Percentiles rank a stretch among this genome's conserved stretches.
phyloP scores from a whole-genome alignment of 371 early-diverging fungal species.

The Nematocida major region DNA sequence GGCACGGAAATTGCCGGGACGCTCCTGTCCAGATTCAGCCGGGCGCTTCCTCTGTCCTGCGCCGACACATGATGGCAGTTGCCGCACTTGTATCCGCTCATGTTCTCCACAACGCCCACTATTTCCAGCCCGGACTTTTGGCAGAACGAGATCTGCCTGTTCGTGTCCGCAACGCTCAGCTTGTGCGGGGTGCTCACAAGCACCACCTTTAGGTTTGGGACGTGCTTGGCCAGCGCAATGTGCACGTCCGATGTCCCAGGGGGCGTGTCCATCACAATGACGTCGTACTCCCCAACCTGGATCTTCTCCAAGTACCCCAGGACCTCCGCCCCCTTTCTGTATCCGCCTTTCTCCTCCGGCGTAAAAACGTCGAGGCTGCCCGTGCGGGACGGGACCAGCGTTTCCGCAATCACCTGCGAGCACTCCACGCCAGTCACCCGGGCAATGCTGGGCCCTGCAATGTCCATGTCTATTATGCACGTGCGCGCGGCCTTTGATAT shows the following conservation, averaged over 20 bases:
- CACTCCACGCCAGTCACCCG: slow-evolving; percentile 54
- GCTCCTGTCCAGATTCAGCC: background rate
- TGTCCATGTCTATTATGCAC: slow-evolving; percentile 62
- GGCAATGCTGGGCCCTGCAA: slow-evolving; percentile 63
- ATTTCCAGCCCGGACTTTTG: slow-evolving; percentile 57
- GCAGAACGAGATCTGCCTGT: slow-evolving; percentile 62
- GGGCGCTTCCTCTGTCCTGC: slow-evolving; percentile 32
- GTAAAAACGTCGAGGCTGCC: slow-evolving; percentile 18
- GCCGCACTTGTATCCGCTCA: slow-evolving; percentile 57
- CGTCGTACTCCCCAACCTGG: slow-evolving; percentile 40
- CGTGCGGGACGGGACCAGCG: slow-evolving; percentile 1
- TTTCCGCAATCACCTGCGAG: slow-evolving; percentile 20
- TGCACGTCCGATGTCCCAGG: slow-evolving; percentile 65
- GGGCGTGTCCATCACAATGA: slow-evolving; percentile 64
- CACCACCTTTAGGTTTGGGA: slow-evolving; percentile 40
- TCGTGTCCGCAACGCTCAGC: slow-evolving; percentile 59
- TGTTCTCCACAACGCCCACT: slow-evolving; percentile 64
- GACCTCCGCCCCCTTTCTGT: slow-evolving; percentile 29
- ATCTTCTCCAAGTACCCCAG: slow-evolving; percentile 42
- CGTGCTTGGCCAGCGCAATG: slow-evolving; percentile 56
- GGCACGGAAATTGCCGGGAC: background rate
- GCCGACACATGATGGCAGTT: slow-evolving; percentile 46
- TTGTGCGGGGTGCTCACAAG: slow-evolving; percentile 63
- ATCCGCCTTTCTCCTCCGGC: slow-evolving; percentile 49
- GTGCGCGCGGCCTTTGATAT: background rate